Evolutionary conservation across 805 yeast species (phyloP), one percentile per base, ranked within the genome.

Genomic region (Sungouiozyma ichnusensis): DNA sequence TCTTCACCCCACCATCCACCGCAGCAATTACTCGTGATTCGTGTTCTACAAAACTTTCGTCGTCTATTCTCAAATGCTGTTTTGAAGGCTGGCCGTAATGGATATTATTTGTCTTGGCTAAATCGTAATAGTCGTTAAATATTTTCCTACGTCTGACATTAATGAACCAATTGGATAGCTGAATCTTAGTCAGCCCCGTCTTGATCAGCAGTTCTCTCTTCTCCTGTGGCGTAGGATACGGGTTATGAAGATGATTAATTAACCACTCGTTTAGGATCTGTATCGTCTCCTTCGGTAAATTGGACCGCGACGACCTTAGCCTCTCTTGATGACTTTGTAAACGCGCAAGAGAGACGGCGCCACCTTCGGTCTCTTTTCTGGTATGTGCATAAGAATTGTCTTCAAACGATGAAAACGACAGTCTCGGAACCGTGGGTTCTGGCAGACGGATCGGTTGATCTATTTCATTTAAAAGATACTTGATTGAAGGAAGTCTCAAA

Each of bases 81-180:
- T 16, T 13, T 16, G 20, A 35, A 11, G 19, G 20, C 27, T 35
- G 29, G 13, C 20, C 24, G 20, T 29, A 24, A 24, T 24, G 29
- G 29, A 24, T 34, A 8, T 20, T 15, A 18, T 20, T 16, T 13
- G 33, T 38, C 6, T 43, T 43, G 1, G 48, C 46, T 17, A 51
- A 17, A 16, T 53, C 54, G 39, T 62, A 61, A 42, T 62, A 62
- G 33, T 55, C 62, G 40, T 50, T 51, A 33, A 61, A 62, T 3
- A 85, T 72, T 54, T 82, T 77, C 49, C 95, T 68, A 52, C 94
- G 70, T 52, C 95, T 73, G 18, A 88, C 92, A 57, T 85, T 85
- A 54, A 85, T 85, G 54, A 85, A 85, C 95, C 95, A 85, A 58
- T 85, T 85, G 48, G 83, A 73, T 45, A 85, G 70, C 60, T 85